Evolutionary conservation across 805 yeast species (phyloP).

Genomic region (Candida pseudofarinosa): DNA sequence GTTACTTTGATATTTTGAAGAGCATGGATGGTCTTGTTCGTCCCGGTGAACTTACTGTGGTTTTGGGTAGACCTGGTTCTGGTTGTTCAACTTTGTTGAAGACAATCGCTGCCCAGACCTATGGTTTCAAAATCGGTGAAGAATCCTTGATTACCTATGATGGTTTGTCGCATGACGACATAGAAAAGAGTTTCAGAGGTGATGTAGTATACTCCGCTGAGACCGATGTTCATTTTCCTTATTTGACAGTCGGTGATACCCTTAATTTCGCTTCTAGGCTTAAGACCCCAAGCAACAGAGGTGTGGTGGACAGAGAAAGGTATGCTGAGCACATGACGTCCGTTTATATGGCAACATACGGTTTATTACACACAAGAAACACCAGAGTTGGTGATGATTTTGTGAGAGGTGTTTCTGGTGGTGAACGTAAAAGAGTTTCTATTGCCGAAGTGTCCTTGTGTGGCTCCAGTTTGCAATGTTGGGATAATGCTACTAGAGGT

Average conservation of each 20-base stretch:
- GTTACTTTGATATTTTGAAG: slow-evolving; percentile 30
- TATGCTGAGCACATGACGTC: slow-evolving; percentile 40
- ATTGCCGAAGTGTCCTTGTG: slow-evolving; percentile 72
- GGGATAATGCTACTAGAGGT: slow-evolving; percentile 83
- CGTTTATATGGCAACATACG: slow-evolving; percentile 43
- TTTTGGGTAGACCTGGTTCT: slow-evolving; percentile 40
- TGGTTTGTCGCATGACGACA: slow-evolving; percentile 28
- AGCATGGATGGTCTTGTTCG: slow-evolving; percentile 32
- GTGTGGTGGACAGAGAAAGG: slow-evolving; percentile 29
- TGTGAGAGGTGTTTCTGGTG: slow-evolving; percentile 76
- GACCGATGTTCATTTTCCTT: slow-evolving; percentile 55
- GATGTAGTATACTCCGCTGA: slow-evolving; percentile 47
- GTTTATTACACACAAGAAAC: slow-evolving; percentile 49
- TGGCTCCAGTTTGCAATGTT: slow-evolving; percentile 52
- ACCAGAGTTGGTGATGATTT: slow-evolving; percentile 63
- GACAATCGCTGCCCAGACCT: slow-evolving; percentile 34
- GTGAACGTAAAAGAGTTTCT: slow-evolving; percentile 82
- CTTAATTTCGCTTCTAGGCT: slow-evolving; percentile 52
- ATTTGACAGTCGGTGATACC: slow-evolving; percentile 52
- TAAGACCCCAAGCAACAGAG: slow-evolving; percentile 40
- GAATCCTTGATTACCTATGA: slow-evolving; percentile 31
- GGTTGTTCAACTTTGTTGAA: slow-evolving; percentile 40
- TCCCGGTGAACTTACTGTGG: slow-evolving; percentile 40
- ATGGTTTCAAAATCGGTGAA: slow-evolving; percentile 32
- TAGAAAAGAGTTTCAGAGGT: slow-evolving; percentile 29